Base-by-base conservation (phyloP, 1,284 basidiomycete species). In the Marasmius oreades region DNA sequence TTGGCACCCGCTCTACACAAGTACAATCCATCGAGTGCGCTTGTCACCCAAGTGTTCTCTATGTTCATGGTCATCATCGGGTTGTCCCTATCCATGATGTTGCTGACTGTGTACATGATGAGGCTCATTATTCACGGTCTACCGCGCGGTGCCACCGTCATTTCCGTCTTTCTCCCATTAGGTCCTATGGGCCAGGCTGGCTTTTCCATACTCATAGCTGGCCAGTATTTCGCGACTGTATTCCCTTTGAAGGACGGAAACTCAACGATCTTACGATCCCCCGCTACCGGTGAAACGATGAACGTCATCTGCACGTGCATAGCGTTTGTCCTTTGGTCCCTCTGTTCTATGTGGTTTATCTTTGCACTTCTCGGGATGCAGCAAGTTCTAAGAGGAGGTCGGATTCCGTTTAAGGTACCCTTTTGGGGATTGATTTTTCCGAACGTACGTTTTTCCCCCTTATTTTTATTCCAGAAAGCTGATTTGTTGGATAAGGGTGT, bases 361-460 rank as follows among this genome's bases (percentile, higher is more conserved):
- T 78, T 77, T 60, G 79, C 77, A 0, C 56, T 81, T 3, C 67
- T 82, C 23, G 77, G 72, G 12, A 61, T 85, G 1, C 66, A 70
- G 36, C 66, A 77, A 46, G 70, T 74, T 1, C 59, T 78, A 2
- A 70, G 73, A 28, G 71, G 68, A 36, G 64, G 66, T 3, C 67
- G 61, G 1, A 67, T 84, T 20, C 68, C 73, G 0, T 85, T 84
- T 64, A 73, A 72, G 52, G 62, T 84, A 22, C 71, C 74, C 0
- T 82, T 78, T 61, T 86, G 84, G 84, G 80, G 81, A 5, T 69
- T 80, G 43, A 78, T 85, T 58, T 86, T 86, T 63, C 84, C 84
- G 7, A 84, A 82, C 58, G 84, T 84, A 60, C 36, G 79, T 73
- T 23, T 45, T 26, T 39, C 23, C 43, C 22, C 52, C 20, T 34